phyloP scores from a whole-genome alignment of 176 grass and related monocot species.

The Canna indica region DNA sequence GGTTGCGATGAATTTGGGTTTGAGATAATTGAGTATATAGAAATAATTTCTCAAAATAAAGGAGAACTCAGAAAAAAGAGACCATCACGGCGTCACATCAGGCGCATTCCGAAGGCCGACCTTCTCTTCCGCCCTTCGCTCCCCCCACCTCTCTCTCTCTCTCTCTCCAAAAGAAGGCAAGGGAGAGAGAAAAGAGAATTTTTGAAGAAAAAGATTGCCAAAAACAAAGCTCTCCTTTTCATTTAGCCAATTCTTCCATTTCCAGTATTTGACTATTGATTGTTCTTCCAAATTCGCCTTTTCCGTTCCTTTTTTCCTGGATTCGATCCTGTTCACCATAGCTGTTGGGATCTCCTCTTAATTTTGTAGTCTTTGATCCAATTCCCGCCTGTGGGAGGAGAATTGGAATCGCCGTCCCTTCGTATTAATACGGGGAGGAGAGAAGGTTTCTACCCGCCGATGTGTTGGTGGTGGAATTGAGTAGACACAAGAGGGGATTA shows the following conservation, averaged over 20 bases:
- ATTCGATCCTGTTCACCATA: background rate
- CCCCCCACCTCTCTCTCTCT: background rate
- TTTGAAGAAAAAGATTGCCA: background rate
- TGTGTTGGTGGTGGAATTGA: constrained; percentile 19
- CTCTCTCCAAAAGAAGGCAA: background rate
- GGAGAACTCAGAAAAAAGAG: background rate
- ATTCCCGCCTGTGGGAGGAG: background rate
- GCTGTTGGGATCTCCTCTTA: background rate
- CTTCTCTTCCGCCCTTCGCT: constrained; percentile 37
- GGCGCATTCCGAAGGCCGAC: constrained; percentile 24
- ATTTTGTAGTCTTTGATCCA: background rate
- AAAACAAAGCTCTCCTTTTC: background rate
- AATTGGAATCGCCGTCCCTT: no score
- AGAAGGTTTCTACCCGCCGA: constrained; percentile 1
- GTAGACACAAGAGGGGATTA: background rate
- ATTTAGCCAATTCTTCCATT: background rate
- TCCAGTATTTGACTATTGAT: background rate
- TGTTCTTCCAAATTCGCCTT: background rate
- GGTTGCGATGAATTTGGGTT: background rate
- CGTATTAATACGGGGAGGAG: no score
- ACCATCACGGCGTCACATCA: background rate
- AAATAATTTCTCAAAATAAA: background rate
- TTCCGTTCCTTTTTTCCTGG: background rate
- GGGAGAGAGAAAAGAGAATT: background rate
- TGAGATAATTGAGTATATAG: background rate